Evolutionary conservation across 1,139 yeast genomes (phyloP).

Genomic region (Geotrichum reessii): DNA sequence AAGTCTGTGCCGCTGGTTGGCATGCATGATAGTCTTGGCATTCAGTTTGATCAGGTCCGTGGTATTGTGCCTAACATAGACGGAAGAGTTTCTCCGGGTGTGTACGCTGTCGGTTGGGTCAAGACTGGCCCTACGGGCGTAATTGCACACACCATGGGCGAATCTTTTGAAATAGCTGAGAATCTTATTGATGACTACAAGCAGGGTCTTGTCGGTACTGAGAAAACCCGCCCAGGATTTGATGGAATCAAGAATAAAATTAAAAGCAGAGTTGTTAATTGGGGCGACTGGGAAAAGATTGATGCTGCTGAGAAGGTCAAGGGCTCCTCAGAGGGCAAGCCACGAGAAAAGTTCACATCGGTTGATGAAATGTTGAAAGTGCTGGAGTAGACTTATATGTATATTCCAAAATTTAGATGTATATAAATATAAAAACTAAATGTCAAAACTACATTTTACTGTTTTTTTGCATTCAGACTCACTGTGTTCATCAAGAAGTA

Average conservation of each 20-base stretch:
- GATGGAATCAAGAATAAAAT: constrained; percentile 34
- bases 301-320: constrained; percentile 47
- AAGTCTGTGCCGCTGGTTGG: constrained; percentile 61
- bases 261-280: constrained; percentile 42
- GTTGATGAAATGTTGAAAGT: constrained; percentile 47
- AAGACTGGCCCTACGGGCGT: constrained; percentile 86
- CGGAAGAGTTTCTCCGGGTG: constrained; percentile 51
- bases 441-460: background rate
- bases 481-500: too few species aligned
- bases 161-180: constrained; percentile 70
- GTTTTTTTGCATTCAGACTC: too few species aligned
- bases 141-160: constrained; percentile 86
- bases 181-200: constrained; percentile 49
- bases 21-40: constrained; percentile 40
- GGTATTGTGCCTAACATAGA: constrained; percentile 55
- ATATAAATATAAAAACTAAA: too few species aligned
- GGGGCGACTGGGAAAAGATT: constrained; percentile 71
- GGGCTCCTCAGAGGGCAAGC: constrained; percentile 48
- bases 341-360: constrained; percentile 52
- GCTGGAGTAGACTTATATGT: constrained; percentile 9
- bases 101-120: constrained; percentile 91
- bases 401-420: background rate
- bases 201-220: constrained; percentile 21
- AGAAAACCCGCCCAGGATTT: constrained; percentile 29
- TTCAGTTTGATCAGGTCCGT: constrained; percentile 48